Evolutionary conservation across 768 basidiomycete genomes (phyloP).

Genomic region (Suillus clintonianus): DNA sequence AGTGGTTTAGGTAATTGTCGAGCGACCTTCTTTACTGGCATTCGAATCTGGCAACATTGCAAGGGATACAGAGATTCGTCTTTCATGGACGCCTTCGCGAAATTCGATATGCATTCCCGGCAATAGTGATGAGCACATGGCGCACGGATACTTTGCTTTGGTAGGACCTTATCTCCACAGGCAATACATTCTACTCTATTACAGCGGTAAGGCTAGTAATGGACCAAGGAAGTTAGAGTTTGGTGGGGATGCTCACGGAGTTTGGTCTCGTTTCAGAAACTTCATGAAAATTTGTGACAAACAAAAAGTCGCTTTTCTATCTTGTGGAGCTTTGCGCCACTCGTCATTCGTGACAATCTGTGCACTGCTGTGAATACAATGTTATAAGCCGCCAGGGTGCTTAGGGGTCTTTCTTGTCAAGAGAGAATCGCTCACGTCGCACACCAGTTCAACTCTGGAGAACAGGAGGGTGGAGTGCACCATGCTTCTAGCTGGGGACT

Average conservation of each 20-base stretch:
- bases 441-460: not conserved
- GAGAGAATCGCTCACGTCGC: not conserved
- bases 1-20: conserved; percentile 34
- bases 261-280: not conserved
- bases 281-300: not conserved
- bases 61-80: conserved; percentile 56
- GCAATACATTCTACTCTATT: conserved; percentile 37
- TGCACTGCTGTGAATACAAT: not conserved
- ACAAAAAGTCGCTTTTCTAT: not conserved
- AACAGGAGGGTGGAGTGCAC: not conserved
- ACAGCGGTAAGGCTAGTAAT: not conserved
- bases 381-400: not conserved
- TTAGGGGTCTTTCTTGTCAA: not conserved
- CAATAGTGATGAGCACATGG: conserved; percentile 53
- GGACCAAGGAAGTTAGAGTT: not conserved
- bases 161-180: conserved; percentile 38
- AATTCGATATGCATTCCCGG: conserved; percentile 39
- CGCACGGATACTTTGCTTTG: conserved; percentile 30
- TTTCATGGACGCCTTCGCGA: conserved; percentile 42
- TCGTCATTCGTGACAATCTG: not conserved
- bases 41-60: conserved; percentile 46
- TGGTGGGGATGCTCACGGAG: not conserved
- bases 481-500: not conserved
- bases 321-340: not conserved
- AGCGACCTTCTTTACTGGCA: conserved; percentile 32